Evolutionary conservation across 495 filamentous ascomycete genomes (phyloP), one percentile per base, ranked within the genome.

Genomic region (Talaromyces wortmannii): DNA sequence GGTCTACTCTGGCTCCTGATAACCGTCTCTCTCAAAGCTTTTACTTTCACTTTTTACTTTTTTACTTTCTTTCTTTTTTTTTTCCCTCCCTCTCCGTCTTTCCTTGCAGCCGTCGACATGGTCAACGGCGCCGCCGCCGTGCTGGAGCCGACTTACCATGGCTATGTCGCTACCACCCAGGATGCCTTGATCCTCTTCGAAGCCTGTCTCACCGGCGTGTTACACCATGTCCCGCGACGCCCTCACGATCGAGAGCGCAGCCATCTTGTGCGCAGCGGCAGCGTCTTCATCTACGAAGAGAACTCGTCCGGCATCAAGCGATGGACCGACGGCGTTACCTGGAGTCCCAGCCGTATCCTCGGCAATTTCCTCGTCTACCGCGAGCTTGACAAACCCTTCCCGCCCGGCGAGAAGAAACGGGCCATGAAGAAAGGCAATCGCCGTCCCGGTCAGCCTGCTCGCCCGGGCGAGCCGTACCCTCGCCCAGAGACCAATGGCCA

Each of bases 361-460:
- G 87, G 85, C 45, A 95, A 96, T 61, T 95, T 91, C 61, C 80
- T 96, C 31, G 80, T 97, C 57, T 97, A 97, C 65, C 86, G 92
- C 17, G 89, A 97, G 63, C 75, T 95, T 33, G 83, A 90, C 52
- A 85, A 87, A 55, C 84, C 86, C 0, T 91, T 92, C 59, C 84
- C 87, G 3, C 88, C 90, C 0, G 91, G 91, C 5, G 90, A 95
- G 71, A 95, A 94, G 79, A 95, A 92, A 67, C 78, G 86, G 52
- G 89, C 90, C 0, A 87, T 86, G 70, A 94, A 94, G 63, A 83
- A 85, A 31, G 80, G 78, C 56, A 76, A 74, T 55, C 67, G 73
- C 57, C 71, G 73, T 13, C 71, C 72, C 0, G 59, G 62, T 15
- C 69, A 72, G 2, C 53, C 70, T 11, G 66, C 65, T 4, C 63